Base-by-base conservation (phyloP, 2,329 filamentous ascomycete species). In the Nothophoma quercina region DNA sequence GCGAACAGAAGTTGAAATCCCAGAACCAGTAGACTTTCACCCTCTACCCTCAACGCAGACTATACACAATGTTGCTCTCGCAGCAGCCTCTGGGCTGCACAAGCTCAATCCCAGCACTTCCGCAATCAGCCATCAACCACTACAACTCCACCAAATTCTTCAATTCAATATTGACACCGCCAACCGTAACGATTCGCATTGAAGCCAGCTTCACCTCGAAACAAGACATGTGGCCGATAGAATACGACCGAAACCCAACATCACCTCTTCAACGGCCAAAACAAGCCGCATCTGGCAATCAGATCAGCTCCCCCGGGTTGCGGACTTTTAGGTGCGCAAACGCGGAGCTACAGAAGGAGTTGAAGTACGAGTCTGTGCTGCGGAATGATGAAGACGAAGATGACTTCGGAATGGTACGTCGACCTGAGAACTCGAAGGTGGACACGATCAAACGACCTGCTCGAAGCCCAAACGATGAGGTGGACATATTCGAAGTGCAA, bases 1-100 rank as follows among this genome's bases (percentile, higher is more conserved):
- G 16, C 26, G 33, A 18, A 33, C n/a, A 16, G 36, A 28, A n/a
- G 33, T n/a, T 49, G 5, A 15, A 6, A 7, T 8, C 29, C 18
- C 19, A 33, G 19, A 9, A 12, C 18, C 8, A 30, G 21, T 28
- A 18, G 21, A 41, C 28, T 34, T 44, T 48, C 50, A 48, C 43
- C 43, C 18, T 22, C 3, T 28, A 34, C 3, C 22, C 3, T 12
- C 23, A 13, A 32, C 5, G 7, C 38, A 32, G 12, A 21, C 10
- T 13, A 15, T n/a, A 21, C 43, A 43, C 38, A n/a, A 53, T 53
- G 50, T 41, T 53, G 18, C 33, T 48, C 28, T 33, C 44, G 2
- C 39, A 33, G 38, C 50, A 39, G 43, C 39, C 43, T 15, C 50
- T 26, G 4, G 16, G 39, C 38, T 53, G 32, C 28, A 33, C 34